A percentile compares a stretch with the other conserved stretches of the same genome.
These are phyloP conservation scores for Arachnopeziza araneosa DNA, from an alignment of 2,329 filamentous ascomycete species.

Conservation along the genomic window DNA sequence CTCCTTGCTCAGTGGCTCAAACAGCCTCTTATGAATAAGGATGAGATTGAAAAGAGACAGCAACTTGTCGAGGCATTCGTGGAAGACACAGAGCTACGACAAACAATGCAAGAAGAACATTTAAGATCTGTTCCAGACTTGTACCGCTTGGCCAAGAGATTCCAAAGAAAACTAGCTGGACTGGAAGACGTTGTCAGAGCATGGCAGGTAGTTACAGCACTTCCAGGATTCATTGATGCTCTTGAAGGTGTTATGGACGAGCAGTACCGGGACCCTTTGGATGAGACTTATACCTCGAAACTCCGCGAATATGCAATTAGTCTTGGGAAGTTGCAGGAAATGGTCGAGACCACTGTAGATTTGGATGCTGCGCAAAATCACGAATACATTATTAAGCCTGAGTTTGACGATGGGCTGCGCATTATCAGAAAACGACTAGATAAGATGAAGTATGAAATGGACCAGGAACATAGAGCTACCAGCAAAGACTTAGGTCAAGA, in stretches of 20 bases:
- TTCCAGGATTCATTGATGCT: slow-evolving; percentile 85
- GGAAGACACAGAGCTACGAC: slow-evolving; percentile 83
- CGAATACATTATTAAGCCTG: slow-evolving; percentile 97
- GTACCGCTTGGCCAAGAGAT: slow-evolving; percentile 88
- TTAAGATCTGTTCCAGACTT: slow-evolving; percentile 88
- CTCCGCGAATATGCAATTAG: slow-evolving; percentile 70
- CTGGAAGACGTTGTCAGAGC: slow-evolving; percentile 92
- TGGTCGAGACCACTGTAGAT: slow-evolving; percentile 98
- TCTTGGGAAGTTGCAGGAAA: slow-evolving; percentile 83
- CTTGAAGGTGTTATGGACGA: slow-evolving; percentile 96
- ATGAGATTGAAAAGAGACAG: slow-evolving; percentile 85
- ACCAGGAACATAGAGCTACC: slow-evolving; percentile 70
- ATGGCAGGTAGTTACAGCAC: slow-evolving; percentile 88
- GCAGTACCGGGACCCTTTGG: slow-evolving; percentile 79
- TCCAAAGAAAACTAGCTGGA: slow-evolving; percentile 85
- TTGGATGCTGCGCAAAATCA: slow-evolving; percentile 92
- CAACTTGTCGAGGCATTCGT: slow-evolving; percentile 94
- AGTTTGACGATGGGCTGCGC: slow-evolving; percentile 85
- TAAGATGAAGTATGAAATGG: slow-evolving; percentile 75
- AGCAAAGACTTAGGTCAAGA: slow-evolving; percentile 83
- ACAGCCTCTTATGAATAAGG: slow-evolving; percentile 87
- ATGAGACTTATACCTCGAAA: slow-evolving; percentile 81
- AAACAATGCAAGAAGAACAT: slow-evolving; percentile 96
- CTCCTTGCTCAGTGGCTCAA: slow-evolving; percentile 95
- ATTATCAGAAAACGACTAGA: slow-evolving; percentile 91